These are phyloP conservation scores for Sequoia sempervirens DNA, from an alignment of 75 land plant species.

Conservation along the genomic window DNA sequence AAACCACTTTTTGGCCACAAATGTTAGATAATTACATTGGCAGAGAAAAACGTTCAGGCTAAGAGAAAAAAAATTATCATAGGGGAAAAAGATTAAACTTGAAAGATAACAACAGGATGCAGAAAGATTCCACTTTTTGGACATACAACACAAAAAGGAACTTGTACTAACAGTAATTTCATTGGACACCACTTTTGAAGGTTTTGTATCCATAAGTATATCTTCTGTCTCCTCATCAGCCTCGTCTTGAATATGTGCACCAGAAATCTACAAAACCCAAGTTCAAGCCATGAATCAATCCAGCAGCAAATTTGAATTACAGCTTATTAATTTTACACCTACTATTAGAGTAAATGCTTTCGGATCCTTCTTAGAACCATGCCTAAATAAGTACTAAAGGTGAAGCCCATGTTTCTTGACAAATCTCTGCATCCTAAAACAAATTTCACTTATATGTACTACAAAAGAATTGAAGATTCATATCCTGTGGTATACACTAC, in stretches of 20 bases:
- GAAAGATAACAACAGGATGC: not conserved
- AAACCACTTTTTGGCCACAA: not conserved
- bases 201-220: constrained; percentile 63
- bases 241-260: constrained; percentile 43
- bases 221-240: constrained; percentile 65
- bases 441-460: not conserved
- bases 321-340: not conserved
- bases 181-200: constrained; percentile 82
- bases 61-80: not conserved
- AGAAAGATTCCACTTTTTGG: not conserved
- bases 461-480: not conserved
- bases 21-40: not conserved
- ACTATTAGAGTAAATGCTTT: not conserved
- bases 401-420: not conserved
- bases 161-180: constrained; percentile 67
- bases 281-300: not conserved
- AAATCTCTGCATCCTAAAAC: not conserved
- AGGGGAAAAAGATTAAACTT: not conserved
- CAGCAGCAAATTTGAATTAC: not conserved
- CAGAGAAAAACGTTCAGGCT: not conserved
- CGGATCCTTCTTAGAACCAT: not conserved
- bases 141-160: not conserved
- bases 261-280: constrained; percentile 24
- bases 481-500: not conserved
- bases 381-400: not conserved